A percentile compares a stretch with the other conserved stretches of the same genome.
Evolutionary conservation across 768 basidiomycete species (phyloP).

Genomic region (Lyophyllum atratum): DNA sequence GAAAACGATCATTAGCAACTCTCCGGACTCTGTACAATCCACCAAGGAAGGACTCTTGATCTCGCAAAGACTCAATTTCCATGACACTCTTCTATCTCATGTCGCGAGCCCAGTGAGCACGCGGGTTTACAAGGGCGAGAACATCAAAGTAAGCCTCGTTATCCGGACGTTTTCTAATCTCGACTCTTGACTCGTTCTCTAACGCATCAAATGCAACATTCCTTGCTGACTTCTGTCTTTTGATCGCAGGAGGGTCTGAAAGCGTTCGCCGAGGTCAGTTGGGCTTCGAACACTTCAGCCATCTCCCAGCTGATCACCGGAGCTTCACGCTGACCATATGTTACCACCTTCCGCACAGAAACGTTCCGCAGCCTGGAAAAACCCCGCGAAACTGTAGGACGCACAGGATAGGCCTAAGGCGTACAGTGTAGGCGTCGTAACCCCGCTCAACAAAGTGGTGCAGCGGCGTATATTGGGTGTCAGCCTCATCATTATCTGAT

Average conservation of each 20-base stretch:
- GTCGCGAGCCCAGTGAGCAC: slow-evolving; percentile 48
- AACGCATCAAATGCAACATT: background rate
- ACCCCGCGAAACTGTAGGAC: slow-evolving; percentile 54
- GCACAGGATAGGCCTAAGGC: background rate
- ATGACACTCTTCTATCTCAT: slow-evolving; percentile 51
- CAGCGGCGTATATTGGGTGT: background rate
- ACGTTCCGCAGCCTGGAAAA: slow-evolving; percentile 54
- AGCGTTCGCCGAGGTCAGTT: slow-evolving; percentile 65
- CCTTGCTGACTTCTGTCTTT: slow-evolving; percentile 6
- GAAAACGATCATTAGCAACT: slow-evolving; percentile 57
- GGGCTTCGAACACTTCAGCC: background rate
- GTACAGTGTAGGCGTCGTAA: background rate
- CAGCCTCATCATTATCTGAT: slow-evolving; percentile 1
- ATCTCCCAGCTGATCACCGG: background rate
- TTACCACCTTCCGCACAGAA: slow-evolving; percentile 23
- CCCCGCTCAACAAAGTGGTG: background rate
- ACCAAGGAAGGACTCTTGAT: slow-evolving; percentile 73
- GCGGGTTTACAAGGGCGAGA: slow-evolving; percentile 58
- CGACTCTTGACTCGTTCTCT: too few relatives aligned
- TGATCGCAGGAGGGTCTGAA: slow-evolving; percentile 61
- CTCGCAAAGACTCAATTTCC: slow-evolving; percentile 51
- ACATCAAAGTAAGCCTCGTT: slow-evolving; percentile 58
- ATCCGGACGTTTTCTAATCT: background rate
- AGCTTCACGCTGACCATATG: background rate
- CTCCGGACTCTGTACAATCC: slow-evolving; percentile 78